These are phyloP conservation scores for Starmera amethionina DNA, from an alignment of 805 yeast genomes.

Conservation along the genomic window DNA sequence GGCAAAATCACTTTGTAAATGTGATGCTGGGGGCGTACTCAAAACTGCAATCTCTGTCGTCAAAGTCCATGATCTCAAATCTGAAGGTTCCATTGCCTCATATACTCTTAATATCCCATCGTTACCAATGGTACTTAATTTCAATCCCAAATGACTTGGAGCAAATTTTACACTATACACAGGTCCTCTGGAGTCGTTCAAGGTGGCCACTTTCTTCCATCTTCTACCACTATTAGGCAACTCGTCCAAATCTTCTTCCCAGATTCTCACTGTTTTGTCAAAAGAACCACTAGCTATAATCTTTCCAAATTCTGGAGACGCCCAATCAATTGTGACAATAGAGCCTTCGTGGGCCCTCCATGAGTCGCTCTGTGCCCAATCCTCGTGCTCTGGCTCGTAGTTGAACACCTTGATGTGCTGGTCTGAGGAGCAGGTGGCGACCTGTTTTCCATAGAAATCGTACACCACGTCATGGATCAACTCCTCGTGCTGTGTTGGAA, in stretches of 20 bases:
- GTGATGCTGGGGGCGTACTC: constrained; percentile 64
- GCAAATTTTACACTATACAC: constrained; percentile 85
- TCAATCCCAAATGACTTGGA: constrained; percentile 72
- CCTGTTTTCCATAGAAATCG: constrained; percentile 84
- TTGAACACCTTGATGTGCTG: constrained; percentile 89
- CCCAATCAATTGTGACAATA: constrained; percentile 79
- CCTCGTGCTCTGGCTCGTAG: constrained; percentile 49
- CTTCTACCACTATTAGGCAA: constrained; percentile 69
- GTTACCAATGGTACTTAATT: constrained; percentile 78
- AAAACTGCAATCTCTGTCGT: constrained; percentile 63
- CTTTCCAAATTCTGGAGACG: constrained; percentile 89
- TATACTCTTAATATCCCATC: constrained; percentile 82
- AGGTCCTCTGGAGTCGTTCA: constrained; percentile 85
- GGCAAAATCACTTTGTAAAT: constrained; percentile 77
- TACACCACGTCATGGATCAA: constrained; percentile 83
- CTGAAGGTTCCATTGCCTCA: constrained; percentile 86
- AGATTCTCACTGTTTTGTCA: constrained; percentile 79
- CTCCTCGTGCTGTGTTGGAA: constrained; percentile 88
- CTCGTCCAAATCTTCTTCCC: constrained; percentile 86
- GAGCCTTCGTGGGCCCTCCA: constrained; percentile 96
- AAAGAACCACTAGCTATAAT: constrained; percentile 81
- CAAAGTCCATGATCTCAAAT: constrained; percentile 71
- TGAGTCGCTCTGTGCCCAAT: constrained; percentile 79
- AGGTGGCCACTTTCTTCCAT: constrained; percentile 67
- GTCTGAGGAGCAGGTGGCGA: constrained; percentile 94